A percentile compares a stretch with the other conserved stretches of the same genome.
These are phyloP conservation scores for Calonectria henricotiae DNA, from an alignment of 2,329 filamentous ascomycete species.

Conservation along the genomic window DNA sequence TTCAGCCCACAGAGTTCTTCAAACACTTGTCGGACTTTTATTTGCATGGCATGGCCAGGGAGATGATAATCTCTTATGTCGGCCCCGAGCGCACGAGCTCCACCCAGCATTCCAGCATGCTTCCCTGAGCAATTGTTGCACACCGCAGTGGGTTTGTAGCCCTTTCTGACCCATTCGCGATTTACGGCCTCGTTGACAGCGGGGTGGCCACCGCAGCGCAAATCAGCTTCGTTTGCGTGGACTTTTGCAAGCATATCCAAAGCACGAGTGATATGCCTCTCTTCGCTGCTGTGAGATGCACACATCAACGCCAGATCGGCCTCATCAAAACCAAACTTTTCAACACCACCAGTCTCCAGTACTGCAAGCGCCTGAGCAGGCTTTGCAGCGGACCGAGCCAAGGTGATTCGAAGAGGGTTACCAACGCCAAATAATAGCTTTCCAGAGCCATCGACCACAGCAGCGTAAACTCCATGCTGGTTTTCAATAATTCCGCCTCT, in stretches of 20 bases:
- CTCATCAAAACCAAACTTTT: conserved; percentile 58
- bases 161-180: conserved; percentile 59
- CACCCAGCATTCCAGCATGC: conserved; percentile 66
- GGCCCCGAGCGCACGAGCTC: conserved; percentile 58
- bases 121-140: conserved; percentile 68
- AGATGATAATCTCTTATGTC: conserved; percentile 57
- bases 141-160: conserved; percentile 58
- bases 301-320: conserved; percentile 65
- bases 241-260: conserved; percentile 59
- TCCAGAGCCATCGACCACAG: conserved; percentile 59
- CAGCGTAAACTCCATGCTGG: conserved; percentile 62
- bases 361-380: conserved; percentile 64
- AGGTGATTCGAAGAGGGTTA: conserved; percentile 61
- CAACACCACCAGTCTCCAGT: conserved; percentile 60
- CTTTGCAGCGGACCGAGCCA: conserved; percentile 65
- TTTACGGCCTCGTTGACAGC: conserved; percentile 58
- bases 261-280: conserved; percentile 59
- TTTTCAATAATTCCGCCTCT: conserved; percentile 63
- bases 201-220: conserved; percentile 63
- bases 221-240: conserved; percentile 55
- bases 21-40: conserved; percentile 57
- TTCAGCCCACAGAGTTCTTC: conserved; percentile 56
- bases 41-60: conserved; percentile 59
- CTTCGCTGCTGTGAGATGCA: conserved; percentile 65
- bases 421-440: conserved; percentile 61